phyloP scores from a whole-genome alignment of 169 alveolate species.

The Ichthyophthirius multifiliis region DNA sequence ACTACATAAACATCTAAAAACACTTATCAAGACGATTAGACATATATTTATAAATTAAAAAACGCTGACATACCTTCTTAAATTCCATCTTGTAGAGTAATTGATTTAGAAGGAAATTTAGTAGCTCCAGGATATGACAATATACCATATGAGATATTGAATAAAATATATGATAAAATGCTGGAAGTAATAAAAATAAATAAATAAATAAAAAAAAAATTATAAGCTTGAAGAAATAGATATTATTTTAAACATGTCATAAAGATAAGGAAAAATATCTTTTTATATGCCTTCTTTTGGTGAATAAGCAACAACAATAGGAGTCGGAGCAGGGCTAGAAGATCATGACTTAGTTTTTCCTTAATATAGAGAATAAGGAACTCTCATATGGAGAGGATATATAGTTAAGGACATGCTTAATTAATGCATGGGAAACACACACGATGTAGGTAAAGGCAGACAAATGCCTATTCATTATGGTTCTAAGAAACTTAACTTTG shows the following conservation, averaged over 20 bases:
- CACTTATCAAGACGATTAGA: no score
- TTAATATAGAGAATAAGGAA: slow-evolving; percentile 94
- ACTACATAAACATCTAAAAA: no score
- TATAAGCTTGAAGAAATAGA: slow-evolving; percentile 46
- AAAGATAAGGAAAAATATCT: slow-evolving; percentile 87
- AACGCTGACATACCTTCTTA: neutral
- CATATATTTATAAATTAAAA: neutral
- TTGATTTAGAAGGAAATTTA: slow-evolving; percentile 67
- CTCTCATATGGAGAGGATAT: slow-evolving; percentile 91
- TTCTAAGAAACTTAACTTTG: slow-evolving; percentile 78
- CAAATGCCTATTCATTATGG: slow-evolving; percentile 97
- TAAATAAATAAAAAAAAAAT: no score
- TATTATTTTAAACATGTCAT: slow-evolving; percentile 51
- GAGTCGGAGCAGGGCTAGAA: slow-evolving; percentile 88
- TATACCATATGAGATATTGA: slow-evolving; percentile 49
- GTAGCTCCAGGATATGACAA: slow-evolving; percentile 51
- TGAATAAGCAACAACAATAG: slow-evolving; percentile 95
- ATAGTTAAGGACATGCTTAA: slow-evolving; percentile 77
- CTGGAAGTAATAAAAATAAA: slow-evolving; percentile 47
- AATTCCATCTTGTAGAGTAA: slow-evolving; percentile 58
- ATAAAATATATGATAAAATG: slow-evolving; percentile 66
- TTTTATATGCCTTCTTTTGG: slow-evolving; percentile 95
- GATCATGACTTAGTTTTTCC: slow-evolving; percentile 89
- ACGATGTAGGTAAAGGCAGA: slow-evolving; percentile 95
- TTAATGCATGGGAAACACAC: slow-evolving; percentile 68